These are phyloP conservation scores for Paramecium sonneborni DNA, from an alignment of 73 alveolate species.

Conservation along the genomic window DNA sequence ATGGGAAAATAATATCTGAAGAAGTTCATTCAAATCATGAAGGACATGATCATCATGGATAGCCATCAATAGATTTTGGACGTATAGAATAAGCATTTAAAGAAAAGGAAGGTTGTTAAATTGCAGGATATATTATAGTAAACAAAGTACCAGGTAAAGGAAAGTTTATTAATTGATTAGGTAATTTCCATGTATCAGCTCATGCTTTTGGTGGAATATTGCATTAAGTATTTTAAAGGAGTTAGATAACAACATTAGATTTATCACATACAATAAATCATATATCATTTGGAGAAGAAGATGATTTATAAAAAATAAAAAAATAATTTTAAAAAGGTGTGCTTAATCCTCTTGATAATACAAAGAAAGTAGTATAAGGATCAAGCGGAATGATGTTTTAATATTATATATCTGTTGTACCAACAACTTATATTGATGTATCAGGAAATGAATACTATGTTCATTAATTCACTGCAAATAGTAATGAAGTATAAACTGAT, in stretches of 20 bases:
- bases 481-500: constrained; percentile 70
- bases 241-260: constrained; percentile 72
- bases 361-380: constrained; percentile 24
- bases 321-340: constrained; percentile 77
- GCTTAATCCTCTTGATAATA: constrained; percentile 80
- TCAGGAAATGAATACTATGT: constrained; percentile 73
- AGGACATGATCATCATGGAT: constrained; percentile 54
- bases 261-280: constrained; percentile 87
- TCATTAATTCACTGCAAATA: constrained; percentile 87
- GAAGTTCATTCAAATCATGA: constrained; percentile 70
- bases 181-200: constrained; percentile 93
- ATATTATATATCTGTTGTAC: constrained; percentile 93
- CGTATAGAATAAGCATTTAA: constrained; percentile 71
- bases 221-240: constrained; percentile 59
- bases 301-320: constrained; percentile 72
- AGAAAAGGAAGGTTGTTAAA: constrained; percentile 86
- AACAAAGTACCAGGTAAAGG: constrained; percentile 84
- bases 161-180: constrained; percentile 55
- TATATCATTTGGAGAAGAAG: constrained; percentile 87
- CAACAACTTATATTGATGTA: constrained; percentile 84
- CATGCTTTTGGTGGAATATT: constrained; percentile 82
- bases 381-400: constrained; percentile 65
- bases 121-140: constrained; percentile 83
- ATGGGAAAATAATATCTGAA: constrained; percentile 69
- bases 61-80: constrained; percentile 57